phyloP scores from a whole-genome alignment of 768 basidiomycete species.

The Exidia glandulosa region DNA sequence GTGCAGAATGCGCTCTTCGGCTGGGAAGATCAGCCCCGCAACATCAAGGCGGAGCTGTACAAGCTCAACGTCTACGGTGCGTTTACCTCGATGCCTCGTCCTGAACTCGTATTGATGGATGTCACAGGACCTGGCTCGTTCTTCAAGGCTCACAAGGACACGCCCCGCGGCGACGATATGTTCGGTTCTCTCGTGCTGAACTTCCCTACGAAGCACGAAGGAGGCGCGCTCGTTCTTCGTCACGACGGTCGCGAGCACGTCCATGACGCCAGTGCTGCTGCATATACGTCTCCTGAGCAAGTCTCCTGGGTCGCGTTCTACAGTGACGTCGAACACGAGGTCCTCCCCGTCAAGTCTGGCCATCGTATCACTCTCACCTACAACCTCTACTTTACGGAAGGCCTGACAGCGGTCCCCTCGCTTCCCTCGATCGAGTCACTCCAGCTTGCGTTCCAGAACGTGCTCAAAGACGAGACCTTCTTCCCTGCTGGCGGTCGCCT shows the following conservation, averaged over 20 bases:
- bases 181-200: slow-evolving; percentile 42
- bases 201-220: slow-evolving; percentile 25
- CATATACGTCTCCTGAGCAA: neutral
- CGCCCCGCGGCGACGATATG: slow-evolving; percentile 31
- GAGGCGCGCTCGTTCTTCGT: slow-evolving; percentile 3
- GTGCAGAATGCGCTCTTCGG: neutral
- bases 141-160: slow-evolving; percentile 42
- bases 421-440: neutral
- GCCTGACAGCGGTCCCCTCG: neutral
- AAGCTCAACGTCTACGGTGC: slow-evolving; percentile 9
- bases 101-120: too few species aligned
- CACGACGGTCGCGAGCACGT: slow-evolving; percentile 2
- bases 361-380: slow-evolving; percentile 29
- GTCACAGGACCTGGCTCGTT: slow-evolving; percentile 29
- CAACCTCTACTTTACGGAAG: neutral
- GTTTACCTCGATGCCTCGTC: neutral
- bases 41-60: slow-evolving; percentile 3
- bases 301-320: slow-evolving; percentile 19
- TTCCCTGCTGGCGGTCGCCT: slow-evolving; percentile 26
- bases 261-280: neutral
- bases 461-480: slow-evolving; percentile 23
- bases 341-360: slow-evolving; percentile 24
- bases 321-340: slow-evolving; percentile 34
- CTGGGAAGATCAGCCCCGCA: neutral
- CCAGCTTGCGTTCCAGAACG: slow-evolving; percentile 8